Conservation (phyloP, 163 green algal genomes). For the Scenedesmus sp. region DNA sequence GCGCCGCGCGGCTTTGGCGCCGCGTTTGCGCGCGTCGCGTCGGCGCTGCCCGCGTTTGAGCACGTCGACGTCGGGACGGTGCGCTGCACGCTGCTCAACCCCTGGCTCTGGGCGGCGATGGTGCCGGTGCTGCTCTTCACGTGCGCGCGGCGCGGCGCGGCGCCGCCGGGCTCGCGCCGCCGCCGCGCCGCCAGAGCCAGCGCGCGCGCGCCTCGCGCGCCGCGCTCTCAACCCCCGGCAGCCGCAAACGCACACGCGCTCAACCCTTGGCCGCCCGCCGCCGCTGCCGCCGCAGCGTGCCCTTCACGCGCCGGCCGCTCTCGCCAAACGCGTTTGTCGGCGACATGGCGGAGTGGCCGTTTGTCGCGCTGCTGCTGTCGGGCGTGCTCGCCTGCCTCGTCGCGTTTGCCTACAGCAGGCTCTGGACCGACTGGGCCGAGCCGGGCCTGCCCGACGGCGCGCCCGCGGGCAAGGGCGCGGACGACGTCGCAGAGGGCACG, state of each 20-base stretch:
- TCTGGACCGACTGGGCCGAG: slow-evolving; percentile 48
- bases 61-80: slow-evolving; percentile 49
- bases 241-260: too few species aligned
- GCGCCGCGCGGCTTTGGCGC: slow-evolving; percentile 28
- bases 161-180: too few species aligned
- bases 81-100: slow-evolving; percentile 48
- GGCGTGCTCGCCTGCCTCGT: slow-evolving; percentile 46
- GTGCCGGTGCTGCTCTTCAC: slow-evolving; percentile 55
- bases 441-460: neutral
- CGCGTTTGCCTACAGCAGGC: slow-evolving; percentile 44
- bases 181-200: too few species aligned
- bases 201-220: neutral
- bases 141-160: too few species aligned
- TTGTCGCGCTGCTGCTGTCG: slow-evolving; percentile 54
- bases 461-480: too few species aligned
- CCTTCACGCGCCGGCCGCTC: slow-evolving; percentile 46
- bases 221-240: neutral
- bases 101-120: slow-evolving; percentile 24
- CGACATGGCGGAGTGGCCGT: slow-evolving; percentile 53
- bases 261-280: too few species aligned
- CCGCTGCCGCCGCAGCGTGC: too few species aligned
- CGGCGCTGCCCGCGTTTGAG: slow-evolving; percentile 15
- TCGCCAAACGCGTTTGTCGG: slow-evolving; percentile 50
- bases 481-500: too few species aligned
- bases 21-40: neutral